A percentile compares a stretch with the other conserved stretches of the same genome.
Conservation (phyloP, 306 rosid species). For the Albizia julibrissin region DNA sequence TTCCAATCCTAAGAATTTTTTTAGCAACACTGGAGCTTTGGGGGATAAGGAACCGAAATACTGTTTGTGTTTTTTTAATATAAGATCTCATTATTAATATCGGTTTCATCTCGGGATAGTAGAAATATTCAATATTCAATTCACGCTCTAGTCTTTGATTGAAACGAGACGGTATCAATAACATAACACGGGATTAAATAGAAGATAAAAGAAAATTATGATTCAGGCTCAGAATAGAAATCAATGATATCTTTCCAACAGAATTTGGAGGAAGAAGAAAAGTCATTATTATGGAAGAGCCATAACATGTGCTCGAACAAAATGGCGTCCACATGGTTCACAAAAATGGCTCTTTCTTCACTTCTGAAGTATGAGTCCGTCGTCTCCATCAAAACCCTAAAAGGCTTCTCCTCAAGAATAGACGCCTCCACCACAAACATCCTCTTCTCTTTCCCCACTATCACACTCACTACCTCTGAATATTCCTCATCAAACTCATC, state of each 20-base stretch:
- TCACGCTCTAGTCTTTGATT: too few relatives aligned
- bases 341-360: neutral
- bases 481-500: neutral
- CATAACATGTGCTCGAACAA: constrained; percentile 2
- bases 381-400: neutral
- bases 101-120: too few relatives aligned
- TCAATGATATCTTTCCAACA: constrained; percentile 1
- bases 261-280: neutral
- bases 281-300: neutral
- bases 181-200: neutral
- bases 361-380: neutral
- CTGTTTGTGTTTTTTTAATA: too few relatives aligned
- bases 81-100: too few relatives aligned
- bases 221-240: neutral
- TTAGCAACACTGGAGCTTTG: too few relatives aligned
- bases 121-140: too few relatives aligned
- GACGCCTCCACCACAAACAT: neutral
- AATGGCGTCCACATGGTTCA: neutral
- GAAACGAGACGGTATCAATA: too few relatives aligned
- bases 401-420: neutral
- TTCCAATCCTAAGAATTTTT: too few relatives aligned
- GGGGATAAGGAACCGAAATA: too few relatives aligned
- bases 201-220: neutral
- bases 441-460: constrained; percentile 2
- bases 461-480: neutral